phyloP scores from a whole-genome alignment of 2,329 filamentous ascomycete genomes.

The Neonectria magnoliae region DNA sequence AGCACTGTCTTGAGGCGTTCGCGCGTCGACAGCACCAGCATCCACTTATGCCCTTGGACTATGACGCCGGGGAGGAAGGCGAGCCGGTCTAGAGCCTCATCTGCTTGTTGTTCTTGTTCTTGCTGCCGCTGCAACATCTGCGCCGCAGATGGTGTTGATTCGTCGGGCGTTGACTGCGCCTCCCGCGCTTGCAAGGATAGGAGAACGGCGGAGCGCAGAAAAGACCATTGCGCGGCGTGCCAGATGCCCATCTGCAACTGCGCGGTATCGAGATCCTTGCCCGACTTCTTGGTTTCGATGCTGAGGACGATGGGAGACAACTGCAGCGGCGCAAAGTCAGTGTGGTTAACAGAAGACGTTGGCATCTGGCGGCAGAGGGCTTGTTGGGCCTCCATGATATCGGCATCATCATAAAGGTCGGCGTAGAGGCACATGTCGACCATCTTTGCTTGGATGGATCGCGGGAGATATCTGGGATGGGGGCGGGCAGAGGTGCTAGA shows the following conservation, averaged over 20 bases:
- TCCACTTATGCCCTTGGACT: slow-evolving; percentile 32
- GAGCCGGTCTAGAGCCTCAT: not conserved
- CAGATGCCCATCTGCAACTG: not conserved
- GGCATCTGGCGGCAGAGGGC: not conserved
- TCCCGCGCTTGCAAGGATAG: not conserved
- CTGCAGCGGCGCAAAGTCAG: not conserved
- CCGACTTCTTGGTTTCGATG: not conserved
- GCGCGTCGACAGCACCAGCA: slow-evolving; percentile 33
- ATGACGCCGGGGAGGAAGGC: slow-evolving; percentile 35
- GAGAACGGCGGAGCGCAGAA: not conserved
- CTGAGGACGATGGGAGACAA: not conserved
- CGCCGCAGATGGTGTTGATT: not conserved
- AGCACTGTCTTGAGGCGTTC: slow-evolving; percentile 25
- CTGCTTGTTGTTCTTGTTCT: slow-evolving; percentile 5
- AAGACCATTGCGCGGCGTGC: not conserved
- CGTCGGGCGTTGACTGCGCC: not conserved
- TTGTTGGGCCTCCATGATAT: not conserved
- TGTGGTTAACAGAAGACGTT: not conserved
- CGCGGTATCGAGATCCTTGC: not conserved
- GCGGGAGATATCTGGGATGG: not conserved
- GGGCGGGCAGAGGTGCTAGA: not conserved
- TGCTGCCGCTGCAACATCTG: not conserved
- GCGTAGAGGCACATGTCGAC: not conserved
- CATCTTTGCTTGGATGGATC: not conserved
- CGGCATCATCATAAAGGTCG: not conserved